Evolutionary conservation across 306 rosid species (phyloP).

Genomic region (Cicer cuneatum): DNA sequence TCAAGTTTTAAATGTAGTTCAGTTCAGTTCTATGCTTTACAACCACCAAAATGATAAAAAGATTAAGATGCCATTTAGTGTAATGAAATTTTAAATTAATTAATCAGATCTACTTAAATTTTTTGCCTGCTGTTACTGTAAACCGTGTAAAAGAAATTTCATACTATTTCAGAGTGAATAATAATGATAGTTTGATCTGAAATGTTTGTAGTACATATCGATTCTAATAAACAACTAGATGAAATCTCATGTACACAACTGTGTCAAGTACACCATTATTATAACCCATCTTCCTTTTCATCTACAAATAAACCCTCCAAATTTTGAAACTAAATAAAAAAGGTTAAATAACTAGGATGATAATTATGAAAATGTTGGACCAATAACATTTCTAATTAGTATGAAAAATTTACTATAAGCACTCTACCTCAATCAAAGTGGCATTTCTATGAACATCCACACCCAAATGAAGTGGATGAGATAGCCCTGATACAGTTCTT

Average conservation of each 20-base stretch:
- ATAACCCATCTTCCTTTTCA: slow-evolving; percentile 23
- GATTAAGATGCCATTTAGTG: not conserved
- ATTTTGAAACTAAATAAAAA: not conserved
- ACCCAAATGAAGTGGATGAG: slow-evolving; percentile 47
- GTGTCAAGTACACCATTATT: slow-evolving; percentile 21
- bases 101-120: not conserved
- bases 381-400: not conserved
- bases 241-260: not conserved
- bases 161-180: not conserved
- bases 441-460: slow-evolving; percentile 52
- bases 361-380: slow-evolving; percentile 16
- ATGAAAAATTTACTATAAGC: not conserved
- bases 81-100: not conserved
- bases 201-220: too few relatives aligned
- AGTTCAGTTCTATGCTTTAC: slow-evolving; percentile 40
- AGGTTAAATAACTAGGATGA: not conserved
- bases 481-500: slow-evolving; percentile 59
- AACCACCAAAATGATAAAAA: slow-evolving; percentile 21
- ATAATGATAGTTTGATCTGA: slow-evolving; percentile 13
- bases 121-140: not conserved
- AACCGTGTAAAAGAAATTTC: slow-evolving; percentile 8
- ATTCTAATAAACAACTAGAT: too few relatives aligned
- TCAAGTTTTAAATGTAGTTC: slow-evolving; percentile 38
- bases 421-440: slow-evolving; percentile 68
- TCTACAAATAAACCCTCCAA: slow-evolving; percentile 22